A percentile compares a stretch with the other conserved stretches of the same genome.
These are phyloP conservation scores for Meredithiella fracta DNA, from an alignment of 2,329 filamentous ascomycete species.

Conservation along the genomic window DNA sequence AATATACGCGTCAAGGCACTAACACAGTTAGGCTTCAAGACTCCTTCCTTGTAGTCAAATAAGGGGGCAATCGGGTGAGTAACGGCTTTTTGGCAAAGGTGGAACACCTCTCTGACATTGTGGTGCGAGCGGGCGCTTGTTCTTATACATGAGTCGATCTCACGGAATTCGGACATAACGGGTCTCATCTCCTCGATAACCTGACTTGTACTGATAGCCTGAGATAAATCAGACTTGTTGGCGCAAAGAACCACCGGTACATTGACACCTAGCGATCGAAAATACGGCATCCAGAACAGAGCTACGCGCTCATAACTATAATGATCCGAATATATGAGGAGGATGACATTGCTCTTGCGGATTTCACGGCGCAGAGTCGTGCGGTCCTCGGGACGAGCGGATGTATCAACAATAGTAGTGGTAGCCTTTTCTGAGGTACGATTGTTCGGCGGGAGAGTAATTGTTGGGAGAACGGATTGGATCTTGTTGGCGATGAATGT, in stretches of 20 bases:
- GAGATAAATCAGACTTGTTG: constrained; percentile 85
- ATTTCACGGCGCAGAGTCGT: constrained; percentile 84
- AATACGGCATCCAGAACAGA: constrained; percentile 97
- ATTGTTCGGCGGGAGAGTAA: constrained; percentile 84
- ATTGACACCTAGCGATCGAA: constrained; percentile 93
- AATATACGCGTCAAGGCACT: constrained; percentile 81
- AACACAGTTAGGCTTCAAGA: constrained; percentile 75
- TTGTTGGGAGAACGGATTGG: constrained; percentile 81
- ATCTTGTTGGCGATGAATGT: constrained; percentile 94
- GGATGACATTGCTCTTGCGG: constrained; percentile 88
- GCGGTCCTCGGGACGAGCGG: constrained; percentile 82
- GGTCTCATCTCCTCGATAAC: constrained; percentile 94
- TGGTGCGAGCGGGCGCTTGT: constrained; percentile 82
- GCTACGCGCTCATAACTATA: constrained; percentile 98
- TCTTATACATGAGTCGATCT: constrained; percentile 94
- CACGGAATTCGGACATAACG: constrained; percentile 95
- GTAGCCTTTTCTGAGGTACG: constrained; percentile 93
- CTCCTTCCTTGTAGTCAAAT: constrained; percentile 86
- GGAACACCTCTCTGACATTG: constrained; percentile 94
- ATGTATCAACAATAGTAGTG: constrained; percentile 95
- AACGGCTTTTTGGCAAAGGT: constrained; percentile 94
- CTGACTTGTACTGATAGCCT: constrained; percentile 59
- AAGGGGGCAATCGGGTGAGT: constrained; percentile 92
- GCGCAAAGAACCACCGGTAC: constrained; percentile 92
- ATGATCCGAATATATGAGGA: constrained; percentile 93